A percentile compares a stretch with the other conserved stretches of the same genome.
Evolutionary conservation across 441 rosid species (phyloP).

Genomic region (Arabidopsis lyrata): DNA sequence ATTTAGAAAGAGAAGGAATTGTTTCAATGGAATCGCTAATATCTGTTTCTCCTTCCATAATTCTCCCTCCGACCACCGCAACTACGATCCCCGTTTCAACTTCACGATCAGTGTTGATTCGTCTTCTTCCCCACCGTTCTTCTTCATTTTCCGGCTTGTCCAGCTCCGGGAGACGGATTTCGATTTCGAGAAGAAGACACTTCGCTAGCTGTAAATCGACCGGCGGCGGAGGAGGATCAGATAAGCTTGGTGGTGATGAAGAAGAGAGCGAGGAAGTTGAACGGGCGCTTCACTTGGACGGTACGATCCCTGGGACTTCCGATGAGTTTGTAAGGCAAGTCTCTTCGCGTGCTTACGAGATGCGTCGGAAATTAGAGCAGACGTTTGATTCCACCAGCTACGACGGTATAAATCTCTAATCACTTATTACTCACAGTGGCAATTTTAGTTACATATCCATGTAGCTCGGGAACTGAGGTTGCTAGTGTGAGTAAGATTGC

Average conservation of each 20-base stretch:
- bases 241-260: slow-evolving; percentile 40
- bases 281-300: slow-evolving; percentile 90
- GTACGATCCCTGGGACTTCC: slow-evolving; percentile 85
- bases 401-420: slow-evolving; percentile 59
- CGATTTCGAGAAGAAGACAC: slow-evolving; percentile 45
- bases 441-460: no score
- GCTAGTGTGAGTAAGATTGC: slow-evolving; percentile 3
- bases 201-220: slow-evolving; percentile 52
- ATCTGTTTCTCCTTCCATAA: slow-evolving; percentile 70
- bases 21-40: slow-evolving; percentile 75
- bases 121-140: slow-evolving; percentile 31
- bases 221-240: slow-evolving; percentile 38
- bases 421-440: no score
- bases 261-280: slow-evolving; percentile 69
- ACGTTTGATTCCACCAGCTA: slow-evolving; percentile 88
- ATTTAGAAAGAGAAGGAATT: not conserved
- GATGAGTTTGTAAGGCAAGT: slow-evolving; percentile 85
- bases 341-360: slow-evolving; percentile 96
- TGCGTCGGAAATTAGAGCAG: slow-evolving; percentile 93
- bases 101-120: slow-evolving; percentile 42
- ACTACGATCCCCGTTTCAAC: slow-evolving; percentile 48
- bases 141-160: slow-evolving; percentile 47
- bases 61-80: slow-evolving; percentile 64
- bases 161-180: slow-evolving; percentile 31
- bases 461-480: no score